A percentile compares a stretch with the other conserved stretches of the same genome.
Conservation (phyloP, 2,329 filamentous ascomycete species). For the Venturia oleaginea region DNA sequence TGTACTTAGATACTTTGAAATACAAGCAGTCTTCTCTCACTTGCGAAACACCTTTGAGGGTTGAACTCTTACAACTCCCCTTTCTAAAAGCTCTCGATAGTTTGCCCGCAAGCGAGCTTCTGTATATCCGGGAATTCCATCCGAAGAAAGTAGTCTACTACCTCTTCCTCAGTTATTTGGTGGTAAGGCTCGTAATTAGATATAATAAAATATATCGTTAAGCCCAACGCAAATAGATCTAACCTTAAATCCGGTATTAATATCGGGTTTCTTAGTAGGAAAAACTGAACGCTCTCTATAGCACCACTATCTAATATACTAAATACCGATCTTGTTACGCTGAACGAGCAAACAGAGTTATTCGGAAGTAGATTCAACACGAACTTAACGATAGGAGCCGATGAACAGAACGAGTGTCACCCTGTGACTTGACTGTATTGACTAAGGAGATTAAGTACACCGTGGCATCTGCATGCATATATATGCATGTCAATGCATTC, state of each 20-base stretch:
- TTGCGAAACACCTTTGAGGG: too few species aligned
- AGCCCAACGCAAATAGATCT: constrained; percentile 31
- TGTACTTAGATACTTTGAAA: too few species aligned
- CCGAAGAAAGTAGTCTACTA: constrained; percentile 21
- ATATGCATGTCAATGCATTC: too few species aligned
- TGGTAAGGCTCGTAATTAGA: constrained; percentile 25
- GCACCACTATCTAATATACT: constrained; percentile 20
- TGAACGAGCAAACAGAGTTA: too few species aligned
- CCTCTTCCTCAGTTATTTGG: constrained; percentile 23
- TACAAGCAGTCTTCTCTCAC: too few species aligned
- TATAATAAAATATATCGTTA: constrained; percentile 29
- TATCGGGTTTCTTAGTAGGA: constrained; percentile 17
- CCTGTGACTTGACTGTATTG: too few species aligned
- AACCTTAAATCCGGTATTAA: constrained; percentile 20
- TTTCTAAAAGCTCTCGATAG: constrained; percentile 25
- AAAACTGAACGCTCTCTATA: constrained; percentile 20
- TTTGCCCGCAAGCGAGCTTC: constrained; percentile 20
- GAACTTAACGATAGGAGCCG: too few species aligned
- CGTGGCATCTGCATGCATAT: too few species aligned
- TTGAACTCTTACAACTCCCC: too few species aligned
- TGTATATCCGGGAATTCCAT: constrained; percentile 23
- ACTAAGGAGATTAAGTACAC: too few species aligned
- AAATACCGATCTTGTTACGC: constrained; percentile 27
- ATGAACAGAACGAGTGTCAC: too few species aligned
- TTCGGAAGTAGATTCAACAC: too few species aligned